A percentile compares a stretch with the other conserved stretches of the same genome.
Conservation (phyloP, 2,329 filamentous ascomycete genomes). For the Aspergillus sp. region DNA sequence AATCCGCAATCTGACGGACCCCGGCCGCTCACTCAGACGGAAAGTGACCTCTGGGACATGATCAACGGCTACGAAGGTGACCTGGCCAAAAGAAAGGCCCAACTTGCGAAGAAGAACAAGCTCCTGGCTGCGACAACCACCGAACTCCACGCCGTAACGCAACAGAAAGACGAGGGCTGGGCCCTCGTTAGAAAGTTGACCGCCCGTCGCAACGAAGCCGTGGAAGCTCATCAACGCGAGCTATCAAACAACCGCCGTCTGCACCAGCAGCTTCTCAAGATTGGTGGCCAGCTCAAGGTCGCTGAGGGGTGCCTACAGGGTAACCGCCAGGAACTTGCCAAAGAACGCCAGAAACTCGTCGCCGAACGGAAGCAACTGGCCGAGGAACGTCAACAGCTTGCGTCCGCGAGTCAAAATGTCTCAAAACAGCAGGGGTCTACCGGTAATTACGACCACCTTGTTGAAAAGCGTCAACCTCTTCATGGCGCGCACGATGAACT, state of each 20-base stretch:
- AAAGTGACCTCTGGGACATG: conserved; percentile 1
- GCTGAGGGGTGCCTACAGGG: neutral
- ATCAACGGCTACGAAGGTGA: conserved; percentile 4
- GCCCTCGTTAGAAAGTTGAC: neutral
- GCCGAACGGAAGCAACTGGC: neutral
- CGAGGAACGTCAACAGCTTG: neutral
- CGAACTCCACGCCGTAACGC: conserved; percentile 5
- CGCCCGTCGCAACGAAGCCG: neutral
- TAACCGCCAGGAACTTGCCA: neutral
- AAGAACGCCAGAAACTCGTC: neutral
- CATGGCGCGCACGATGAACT: neutral
- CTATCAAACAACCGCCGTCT: conserved; percentile 1
- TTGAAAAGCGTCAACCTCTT: neutral
- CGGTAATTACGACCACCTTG: neutral
- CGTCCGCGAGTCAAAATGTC: neutral
- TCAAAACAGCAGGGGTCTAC: neutral
- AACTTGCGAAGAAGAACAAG: conserved; percentile 1
- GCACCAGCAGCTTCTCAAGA: conserved; percentile 3
- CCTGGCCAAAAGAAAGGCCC: conserved; percentile 1
- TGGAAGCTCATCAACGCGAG: neutral
- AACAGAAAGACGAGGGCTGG: conserved; percentile 3
- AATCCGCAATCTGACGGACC: neutral
- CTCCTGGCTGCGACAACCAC: conserved; percentile 1
- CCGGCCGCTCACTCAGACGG: neutral
- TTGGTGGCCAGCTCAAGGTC: conserved; percentile 1